phyloP scores from a whole-genome alignment of 805 yeast species.

The Metschnikowia peoriensis region DNA sequence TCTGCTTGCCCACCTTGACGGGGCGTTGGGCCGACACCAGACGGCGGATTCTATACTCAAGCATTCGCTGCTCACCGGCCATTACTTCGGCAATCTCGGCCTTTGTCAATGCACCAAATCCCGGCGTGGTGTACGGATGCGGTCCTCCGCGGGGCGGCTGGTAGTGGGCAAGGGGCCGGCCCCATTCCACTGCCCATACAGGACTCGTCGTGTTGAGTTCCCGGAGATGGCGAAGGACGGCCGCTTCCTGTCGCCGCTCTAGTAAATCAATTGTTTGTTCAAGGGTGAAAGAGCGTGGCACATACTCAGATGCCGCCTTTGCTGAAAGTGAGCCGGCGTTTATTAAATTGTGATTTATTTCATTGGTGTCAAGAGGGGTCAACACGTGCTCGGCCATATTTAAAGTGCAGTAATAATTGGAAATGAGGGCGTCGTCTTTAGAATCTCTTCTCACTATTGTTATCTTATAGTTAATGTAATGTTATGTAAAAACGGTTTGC shows the following conservation, averaged over 20 bases:
- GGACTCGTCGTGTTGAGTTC: slow-evolving; percentile 61
- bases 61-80: slow-evolving; percentile 8
- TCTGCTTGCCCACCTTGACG: not conserved
- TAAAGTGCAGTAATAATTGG: no score
- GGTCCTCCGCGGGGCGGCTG: not conserved
- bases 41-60: slow-evolving; percentile 10
- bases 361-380: not conserved
- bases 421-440: no score
- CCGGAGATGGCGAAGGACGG: slow-evolving; percentile 62
- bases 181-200: slow-evolving; percentile 10
- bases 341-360: not conserved
- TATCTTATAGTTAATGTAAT: no score
- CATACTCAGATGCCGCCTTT: not conserved
- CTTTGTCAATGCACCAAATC: slow-evolving; percentile 4
- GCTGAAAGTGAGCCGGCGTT: not conserved
- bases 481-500: no score
- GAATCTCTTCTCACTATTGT: no score
- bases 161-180: not conserved
- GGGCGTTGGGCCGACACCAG: slow-evolving; percentile 3
- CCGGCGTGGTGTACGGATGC: not conserved
- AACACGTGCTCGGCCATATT: no score
- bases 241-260: slow-evolving; percentile 77
- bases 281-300: slow-evolving; percentile 3
- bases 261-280: slow-evolving; percentile 56
- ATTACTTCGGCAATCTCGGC: slow-evolving; percentile 10